Conservation (phyloP, 2,329 filamentous ascomycete species). For the Tolypocladium cylindrosporum region DNA sequence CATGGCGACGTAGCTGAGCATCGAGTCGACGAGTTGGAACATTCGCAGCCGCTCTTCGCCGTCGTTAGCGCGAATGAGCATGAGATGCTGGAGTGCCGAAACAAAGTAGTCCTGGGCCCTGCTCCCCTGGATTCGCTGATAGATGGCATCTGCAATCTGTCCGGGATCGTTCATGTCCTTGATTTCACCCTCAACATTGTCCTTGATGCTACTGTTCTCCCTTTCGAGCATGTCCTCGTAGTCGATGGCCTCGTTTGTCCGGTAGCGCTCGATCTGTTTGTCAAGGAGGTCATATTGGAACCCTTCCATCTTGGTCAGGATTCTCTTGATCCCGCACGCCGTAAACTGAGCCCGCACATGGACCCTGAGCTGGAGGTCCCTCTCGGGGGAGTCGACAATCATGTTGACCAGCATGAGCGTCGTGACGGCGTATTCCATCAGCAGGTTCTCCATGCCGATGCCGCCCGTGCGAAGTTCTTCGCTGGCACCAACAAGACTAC, state of each 20-base stretch:
- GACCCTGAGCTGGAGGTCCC: slow-evolving; percentile 81
- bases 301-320: slow-evolving; percentile 91
- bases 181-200: slow-evolving; percentile 73
- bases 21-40: slow-evolving; percentile 97
- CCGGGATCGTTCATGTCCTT: slow-evolving; percentile 88
- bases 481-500: slow-evolving; percentile 89
- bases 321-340: slow-evolving; percentile 87
- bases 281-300: slow-evolving; percentile 98
- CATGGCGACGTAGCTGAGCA: slow-evolving; percentile 99
- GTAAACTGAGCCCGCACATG: slow-evolving; percentile 95
- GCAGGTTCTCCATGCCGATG: slow-evolving; percentile 94
- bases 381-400: slow-evolving; percentile 83
- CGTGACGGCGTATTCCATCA: slow-evolving; percentile 98
- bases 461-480: slow-evolving; percentile 93
- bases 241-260: slow-evolving; percentile 91
- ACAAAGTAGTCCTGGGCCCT: slow-evolving; percentile 92
- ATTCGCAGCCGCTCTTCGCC: slow-evolving; percentile 85
- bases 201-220: slow-evolving; percentile 83
- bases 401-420: slow-evolving; percentile 94
- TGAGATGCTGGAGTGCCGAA: slow-evolving; percentile 87
- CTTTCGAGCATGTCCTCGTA: slow-evolving; percentile 94
- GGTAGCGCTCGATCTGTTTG: slow-evolving; percentile 93
- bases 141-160: slow-evolving; percentile 91
- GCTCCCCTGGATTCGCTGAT: slow-evolving; percentile 70
- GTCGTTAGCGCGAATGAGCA: slow-evolving; percentile 85